Evolutionary conservation across 1,284 basidiomycete genomes (phyloP).

Genomic region (Tausonia pullulans): DNA sequence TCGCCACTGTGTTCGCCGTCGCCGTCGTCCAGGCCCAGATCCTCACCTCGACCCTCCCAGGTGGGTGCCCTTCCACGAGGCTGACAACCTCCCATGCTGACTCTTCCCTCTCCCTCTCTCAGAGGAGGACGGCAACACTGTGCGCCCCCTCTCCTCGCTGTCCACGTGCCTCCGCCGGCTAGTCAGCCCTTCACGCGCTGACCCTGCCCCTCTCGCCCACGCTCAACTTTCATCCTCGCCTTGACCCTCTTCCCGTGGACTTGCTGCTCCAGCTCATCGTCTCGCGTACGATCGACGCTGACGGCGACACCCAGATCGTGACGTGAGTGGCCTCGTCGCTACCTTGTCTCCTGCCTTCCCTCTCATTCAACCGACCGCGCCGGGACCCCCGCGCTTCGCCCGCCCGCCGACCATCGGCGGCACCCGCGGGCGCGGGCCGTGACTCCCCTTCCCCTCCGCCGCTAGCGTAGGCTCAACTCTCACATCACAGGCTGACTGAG

Average conservation of each 20-base stretch:
- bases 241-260: not conserved
- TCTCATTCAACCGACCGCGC: not conserved
- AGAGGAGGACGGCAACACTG: constrained; percentile 8
- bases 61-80: not conserved
- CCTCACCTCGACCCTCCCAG: constrained; percentile 2
- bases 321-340: not conserved
- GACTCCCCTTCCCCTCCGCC: not conserved
- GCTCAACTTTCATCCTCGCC: not conserved
- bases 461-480: not conserved
- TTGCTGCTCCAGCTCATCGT: constrained; percentile 4
- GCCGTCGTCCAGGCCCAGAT: constrained; percentile 3
- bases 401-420: not conserved
- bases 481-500: no score
- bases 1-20: not conserved
- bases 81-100: not conserved
- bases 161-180: not conserved
- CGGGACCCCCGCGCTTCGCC: not conserved
- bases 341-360: not conserved
- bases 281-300: constrained; percentile 1
- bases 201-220: not conserved
- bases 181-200: not conserved
- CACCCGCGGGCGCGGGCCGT: not conserved
- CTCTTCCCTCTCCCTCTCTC: not conserved
- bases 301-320: not conserved
- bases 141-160: not conserved